Conservation (phyloP, 2,329 filamentous ascomycete genomes). For the Ophiobolus disseminans region DNA sequence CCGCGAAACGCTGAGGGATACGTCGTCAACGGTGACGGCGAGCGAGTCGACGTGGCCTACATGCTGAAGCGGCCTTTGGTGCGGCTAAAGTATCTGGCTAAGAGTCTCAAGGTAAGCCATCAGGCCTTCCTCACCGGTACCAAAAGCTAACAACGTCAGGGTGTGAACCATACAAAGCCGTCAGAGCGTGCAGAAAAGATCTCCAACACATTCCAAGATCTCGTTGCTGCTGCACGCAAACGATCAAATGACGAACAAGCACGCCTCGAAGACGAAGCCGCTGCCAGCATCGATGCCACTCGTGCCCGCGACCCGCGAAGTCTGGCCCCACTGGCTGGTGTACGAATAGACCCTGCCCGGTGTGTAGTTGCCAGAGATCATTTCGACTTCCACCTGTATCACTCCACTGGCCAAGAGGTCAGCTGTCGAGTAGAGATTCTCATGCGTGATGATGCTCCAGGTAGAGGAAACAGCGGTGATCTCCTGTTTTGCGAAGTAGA, state of each 20-base stretch:
- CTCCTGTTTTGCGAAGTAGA: slow-evolving; percentile 93
- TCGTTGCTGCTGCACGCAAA: slow-evolving; percentile 79
- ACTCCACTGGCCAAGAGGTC: slow-evolving; percentile 88
- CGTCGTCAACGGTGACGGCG: slow-evolving; percentile 74
- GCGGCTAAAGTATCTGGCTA: slow-evolving; percentile 84
- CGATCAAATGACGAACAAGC: slow-evolving; percentile 76
- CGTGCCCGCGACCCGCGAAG: slow-evolving; percentile 80
- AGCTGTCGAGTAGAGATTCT: slow-evolving; percentile 89
- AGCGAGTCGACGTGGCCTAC: slow-evolving; percentile 92
- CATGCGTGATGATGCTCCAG: slow-evolving; percentile 78
- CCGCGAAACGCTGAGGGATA: slow-evolving; percentile 66
- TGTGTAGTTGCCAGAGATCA: slow-evolving; percentile 90
- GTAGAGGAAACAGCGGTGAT: slow-evolving; percentile 74
- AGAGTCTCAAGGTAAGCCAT: slow-evolving; percentile 73
- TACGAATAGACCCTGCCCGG: slow-evolving; percentile 75
- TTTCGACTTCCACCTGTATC: slow-evolving; percentile 83
- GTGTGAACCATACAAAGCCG: slow-evolving; percentile 64
- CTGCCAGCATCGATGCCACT: slow-evolving; percentile 80
- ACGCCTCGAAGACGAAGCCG: slow-evolving; percentile 83
- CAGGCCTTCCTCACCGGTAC: background rate
- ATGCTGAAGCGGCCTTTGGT: slow-evolving; percentile 88
- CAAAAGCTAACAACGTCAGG: slow-evolving; percentile 50
- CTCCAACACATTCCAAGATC: slow-evolving; percentile 68
- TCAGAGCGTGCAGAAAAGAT: slow-evolving; percentile 66
- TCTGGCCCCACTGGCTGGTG: slow-evolving; percentile 71